These are phyloP conservation scores for Circinella minor DNA, from an alignment of 371 early-diverging fungal species.

Conservation along the genomic window DNA sequence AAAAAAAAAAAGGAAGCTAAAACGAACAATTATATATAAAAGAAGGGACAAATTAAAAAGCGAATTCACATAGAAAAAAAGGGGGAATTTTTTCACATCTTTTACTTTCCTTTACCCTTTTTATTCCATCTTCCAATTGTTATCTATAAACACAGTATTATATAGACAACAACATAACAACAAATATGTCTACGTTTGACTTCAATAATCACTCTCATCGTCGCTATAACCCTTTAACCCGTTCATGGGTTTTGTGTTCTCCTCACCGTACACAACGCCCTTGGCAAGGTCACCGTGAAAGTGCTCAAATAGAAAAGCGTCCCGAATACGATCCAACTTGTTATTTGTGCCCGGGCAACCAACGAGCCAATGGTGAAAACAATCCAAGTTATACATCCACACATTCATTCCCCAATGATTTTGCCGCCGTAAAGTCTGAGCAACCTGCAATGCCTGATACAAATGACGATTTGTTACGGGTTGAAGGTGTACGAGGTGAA, in stretches of 20 bases:
- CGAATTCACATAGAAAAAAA: neutral
- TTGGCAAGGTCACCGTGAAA: conserved; percentile 86
- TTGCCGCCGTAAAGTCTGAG: conserved; percentile 78
- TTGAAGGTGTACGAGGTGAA: conserved; percentile 79
- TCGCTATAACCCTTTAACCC: conserved; percentile 88
- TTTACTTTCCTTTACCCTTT: neutral
- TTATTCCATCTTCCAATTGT: neutral
- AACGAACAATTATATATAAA: neutral
- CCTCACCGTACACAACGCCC: conserved; percentile 95
- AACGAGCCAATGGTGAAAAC: conserved; percentile 69
- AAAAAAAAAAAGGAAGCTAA: neutral
- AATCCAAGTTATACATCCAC: conserved; percentile 83
- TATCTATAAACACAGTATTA: neutral
- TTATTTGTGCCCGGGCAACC: conserved; percentile 88
- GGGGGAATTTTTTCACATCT: conserved; percentile 1
- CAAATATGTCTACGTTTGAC: conserved; percentile 31
- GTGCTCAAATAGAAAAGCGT: conserved; percentile 40
- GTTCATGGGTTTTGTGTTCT: conserved; percentile 91
- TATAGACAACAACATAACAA: neutral
- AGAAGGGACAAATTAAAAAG: neutral
- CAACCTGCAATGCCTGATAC: conserved; percentile 43
- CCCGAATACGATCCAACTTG: conserved; percentile 81
- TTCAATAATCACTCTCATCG: conserved; percentile 75
- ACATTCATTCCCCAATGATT: conserved; percentile 89
- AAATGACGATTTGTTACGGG: conserved; percentile 54